Conservation (phyloP, 2,329 filamentous ascomycete species). For the Nannizziopsis arthrosporioides region DNA sequence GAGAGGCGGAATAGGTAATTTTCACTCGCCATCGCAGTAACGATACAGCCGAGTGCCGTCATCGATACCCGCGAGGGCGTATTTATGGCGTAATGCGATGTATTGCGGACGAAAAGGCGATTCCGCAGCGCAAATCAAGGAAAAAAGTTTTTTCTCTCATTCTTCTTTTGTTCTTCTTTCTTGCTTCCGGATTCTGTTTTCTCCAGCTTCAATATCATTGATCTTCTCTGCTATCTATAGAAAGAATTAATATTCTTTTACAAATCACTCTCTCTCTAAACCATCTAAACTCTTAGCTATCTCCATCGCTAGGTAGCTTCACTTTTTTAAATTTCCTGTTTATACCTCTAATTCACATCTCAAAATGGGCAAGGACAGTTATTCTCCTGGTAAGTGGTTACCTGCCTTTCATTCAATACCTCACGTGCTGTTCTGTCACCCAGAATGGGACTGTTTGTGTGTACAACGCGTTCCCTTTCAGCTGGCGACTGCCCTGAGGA, state of each 20-base stretch:
- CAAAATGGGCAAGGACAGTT: slow-evolving; percentile 37
- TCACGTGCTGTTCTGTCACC: neutral
- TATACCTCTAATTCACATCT: slow-evolving; percentile 12
- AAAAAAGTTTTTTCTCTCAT: slow-evolving; percentile 12
- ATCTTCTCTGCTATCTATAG: neutral
- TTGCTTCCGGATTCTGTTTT: neutral
- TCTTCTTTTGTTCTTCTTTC: slow-evolving; percentile 7
- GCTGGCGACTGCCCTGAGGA: no score
- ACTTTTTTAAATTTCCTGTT: no score
- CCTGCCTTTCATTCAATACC: neutral
- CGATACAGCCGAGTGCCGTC: no score
- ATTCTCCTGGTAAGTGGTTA: slow-evolving; percentile 36
- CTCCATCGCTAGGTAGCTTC: slow-evolving; percentile 20
- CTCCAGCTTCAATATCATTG: slow-evolving; percentile 10
- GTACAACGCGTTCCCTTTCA: no score
- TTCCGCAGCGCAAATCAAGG: neutral
- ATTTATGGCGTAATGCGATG: no score
- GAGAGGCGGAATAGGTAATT: neutral
- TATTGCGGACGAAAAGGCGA: neutral
- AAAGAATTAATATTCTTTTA: slow-evolving; percentile 13
- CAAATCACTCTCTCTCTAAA: slow-evolving; percentile 21
- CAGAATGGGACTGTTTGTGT: neutral
- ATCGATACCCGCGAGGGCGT: no score
- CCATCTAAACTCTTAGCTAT: slow-evolving; percentile 18
- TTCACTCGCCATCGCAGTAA: no score